These are phyloP conservation scores for Brassica incana DNA, from an alignment of 345 rosid genomes.

Conservation along the genomic window DNA sequence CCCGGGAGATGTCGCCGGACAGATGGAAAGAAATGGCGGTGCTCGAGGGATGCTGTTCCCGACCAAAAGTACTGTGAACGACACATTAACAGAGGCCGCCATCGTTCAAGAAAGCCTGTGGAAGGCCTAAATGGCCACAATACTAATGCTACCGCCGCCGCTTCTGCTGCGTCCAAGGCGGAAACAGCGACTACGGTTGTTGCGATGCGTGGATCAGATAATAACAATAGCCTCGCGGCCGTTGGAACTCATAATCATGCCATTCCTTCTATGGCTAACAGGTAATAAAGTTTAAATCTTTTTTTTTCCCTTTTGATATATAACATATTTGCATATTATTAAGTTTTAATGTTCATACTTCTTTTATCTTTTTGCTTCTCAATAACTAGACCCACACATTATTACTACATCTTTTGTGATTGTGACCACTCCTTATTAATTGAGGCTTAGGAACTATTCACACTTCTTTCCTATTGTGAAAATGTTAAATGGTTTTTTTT, in stretches of 20 bases:
- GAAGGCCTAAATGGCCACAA: slow-evolving; percentile 87
- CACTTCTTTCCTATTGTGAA: slow-evolving; percentile 1
- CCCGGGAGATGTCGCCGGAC: slow-evolving; percentile 98
- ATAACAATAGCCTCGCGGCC: slow-evolving; percentile 39
- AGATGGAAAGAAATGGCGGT: slow-evolving; percentile 99
- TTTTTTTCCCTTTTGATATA: slow-evolving; percentile 9
- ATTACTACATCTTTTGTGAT: slow-evolving; percentile 30
- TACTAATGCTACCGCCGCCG: slow-evolving; percentile 40
- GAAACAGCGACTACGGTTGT: slow-evolving; percentile 36
- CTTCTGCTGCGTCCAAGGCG: slow-evolving; percentile 43
- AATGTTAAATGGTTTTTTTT: slow-evolving; percentile 1
- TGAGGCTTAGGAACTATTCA: slow-evolving; percentile 31
- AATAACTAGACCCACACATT: slow-evolving; percentile 48
- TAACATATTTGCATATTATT: slow-evolving; percentile 41
- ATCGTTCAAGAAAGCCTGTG: slow-evolving; percentile 99
- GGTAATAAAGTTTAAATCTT: slow-evolving; percentile 30
- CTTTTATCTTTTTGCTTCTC: slow-evolving; percentile 31
- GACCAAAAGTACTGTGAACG: slow-evolving; percentile 96
- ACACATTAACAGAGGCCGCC: slow-evolving; percentile 97
- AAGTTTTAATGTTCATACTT: slow-evolving; percentile 43
- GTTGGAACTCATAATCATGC: slow-evolving; percentile 35
- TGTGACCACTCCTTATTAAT: slow-evolving; percentile 19
- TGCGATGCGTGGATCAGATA: slow-evolving; percentile 40
- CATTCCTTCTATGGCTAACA: slow-evolving; percentile 43
- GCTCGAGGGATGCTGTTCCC: slow-evolving; percentile 90